Percentiles rank a stretch among this genome's conserved stretches.
Evolutionary conservation across 495 filamentous ascomycete species (phyloP).

Genomic region (Xylaria cubensis): DNA sequence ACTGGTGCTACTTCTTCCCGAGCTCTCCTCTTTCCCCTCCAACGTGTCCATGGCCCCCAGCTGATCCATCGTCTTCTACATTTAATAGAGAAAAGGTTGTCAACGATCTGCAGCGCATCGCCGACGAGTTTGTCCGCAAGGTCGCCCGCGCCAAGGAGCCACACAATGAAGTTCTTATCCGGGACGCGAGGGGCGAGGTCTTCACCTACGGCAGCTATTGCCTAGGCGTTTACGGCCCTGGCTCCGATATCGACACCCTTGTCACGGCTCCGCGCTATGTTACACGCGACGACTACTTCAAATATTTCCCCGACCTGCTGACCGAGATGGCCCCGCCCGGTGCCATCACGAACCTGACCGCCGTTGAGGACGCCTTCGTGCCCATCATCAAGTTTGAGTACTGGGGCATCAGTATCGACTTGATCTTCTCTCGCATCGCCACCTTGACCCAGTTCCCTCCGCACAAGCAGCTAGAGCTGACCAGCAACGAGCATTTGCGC

Average conservation of each 20-base stretch:
- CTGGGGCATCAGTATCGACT: conserved; percentile 88
- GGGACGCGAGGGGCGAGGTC: conserved; percentile 84
- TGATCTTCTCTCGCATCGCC: conserved; percentile 86
- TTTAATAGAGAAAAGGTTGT: conserved; percentile 58
- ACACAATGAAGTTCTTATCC: conserved; percentile 74
- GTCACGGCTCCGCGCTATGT: conserved; percentile 90
- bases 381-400: conserved; percentile 96
- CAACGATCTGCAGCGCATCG: conserved; percentile 74
- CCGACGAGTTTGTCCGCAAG: conserved; percentile 81
- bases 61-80: not conserved
- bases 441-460: conserved; percentile 71
- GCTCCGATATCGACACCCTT: conserved; percentile 97
- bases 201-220: conserved; percentile 96
- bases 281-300: conserved; percentile 86
- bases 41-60: conserved; percentile 21
- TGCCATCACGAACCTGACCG: conserved; percentile 83
- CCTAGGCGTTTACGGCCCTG: conserved; percentile 91
- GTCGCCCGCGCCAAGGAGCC: conserved; percentile 77
- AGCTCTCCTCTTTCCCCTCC: not conserved
- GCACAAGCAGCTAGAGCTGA: conserved; percentile 68
- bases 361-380: conserved; percentile 87
- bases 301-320: conserved; percentile 79
- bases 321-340: conserved; percentile 72
- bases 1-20: not conserved
- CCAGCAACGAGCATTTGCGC: conserved; percentile 81